A percentile compares a stretch with the other conserved stretches of the same genome.
Evolutionary conservation across 257 asterid genomes (phyloP).

Genomic region (Rauvolfia tetraphylla): DNA sequence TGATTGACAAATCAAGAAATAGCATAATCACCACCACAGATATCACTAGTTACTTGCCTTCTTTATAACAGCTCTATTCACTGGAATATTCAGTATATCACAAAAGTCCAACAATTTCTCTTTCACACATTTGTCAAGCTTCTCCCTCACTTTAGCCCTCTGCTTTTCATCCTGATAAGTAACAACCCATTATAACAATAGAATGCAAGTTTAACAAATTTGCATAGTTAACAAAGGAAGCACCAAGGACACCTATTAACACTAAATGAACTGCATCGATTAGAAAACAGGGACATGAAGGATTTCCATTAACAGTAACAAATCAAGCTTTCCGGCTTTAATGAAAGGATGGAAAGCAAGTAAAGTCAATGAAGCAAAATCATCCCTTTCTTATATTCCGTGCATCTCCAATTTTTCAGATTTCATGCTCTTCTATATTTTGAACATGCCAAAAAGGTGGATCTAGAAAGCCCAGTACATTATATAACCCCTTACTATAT

Average conservation of each 20-base stretch:
- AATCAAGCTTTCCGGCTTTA: neutral
- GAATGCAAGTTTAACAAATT: neutral
- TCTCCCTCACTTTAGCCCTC: constrained; percentile 66
- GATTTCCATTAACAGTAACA: neutral
- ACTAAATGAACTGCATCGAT: neutral
- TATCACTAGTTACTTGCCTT: constrained; percentile 44
- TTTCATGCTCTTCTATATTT: neutral
- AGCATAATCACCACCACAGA: constrained; percentile 3
- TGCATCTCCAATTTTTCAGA: neutral
- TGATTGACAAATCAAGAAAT: constrained; percentile 8
- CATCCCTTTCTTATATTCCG: neutral
- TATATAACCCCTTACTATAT: too few species aligned
- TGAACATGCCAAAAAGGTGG: neutral
- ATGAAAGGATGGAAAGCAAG: neutral
- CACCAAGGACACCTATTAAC: neutral
- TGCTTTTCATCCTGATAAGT: constrained; percentile 59
- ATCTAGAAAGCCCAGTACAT: neutral
- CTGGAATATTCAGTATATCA: constrained; percentile 69
- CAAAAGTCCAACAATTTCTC: constrained; percentile 81
- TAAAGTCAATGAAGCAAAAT: constrained; percentile 1
- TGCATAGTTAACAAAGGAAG: neutral
- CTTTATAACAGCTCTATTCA: constrained; percentile 46
- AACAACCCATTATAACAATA: neutral
- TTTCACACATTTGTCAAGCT: constrained; percentile 78
- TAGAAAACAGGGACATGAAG: neutral